phyloP scores from a whole-genome alignment of 2,329 filamentous ascomycete genomes.

The Xylariaceae sp. region DNA sequence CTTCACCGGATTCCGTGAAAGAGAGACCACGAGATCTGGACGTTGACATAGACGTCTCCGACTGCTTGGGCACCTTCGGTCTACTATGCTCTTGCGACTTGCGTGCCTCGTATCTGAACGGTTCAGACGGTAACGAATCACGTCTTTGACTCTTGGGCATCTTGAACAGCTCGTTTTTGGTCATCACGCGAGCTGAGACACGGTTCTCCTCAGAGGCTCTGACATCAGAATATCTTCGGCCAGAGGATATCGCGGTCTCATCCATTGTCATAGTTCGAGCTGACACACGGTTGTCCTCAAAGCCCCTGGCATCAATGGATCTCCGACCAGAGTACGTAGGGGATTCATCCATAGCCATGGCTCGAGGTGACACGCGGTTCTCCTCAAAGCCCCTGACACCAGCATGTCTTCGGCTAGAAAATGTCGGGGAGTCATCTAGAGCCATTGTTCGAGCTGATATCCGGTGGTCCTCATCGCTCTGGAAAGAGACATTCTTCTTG shows the following conservation, averaged over 20 bases:
- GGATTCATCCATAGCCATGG: too few relatives aligned
- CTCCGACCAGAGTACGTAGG: constrained; percentile 14
- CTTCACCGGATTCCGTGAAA: constrained; percentile 25
- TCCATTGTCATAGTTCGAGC: constrained; percentile 20
- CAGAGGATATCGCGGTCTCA: constrained; percentile 25
- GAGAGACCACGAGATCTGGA: constrained; percentile 6
- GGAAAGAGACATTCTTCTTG: too few relatives aligned
- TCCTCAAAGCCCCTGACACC: too few relatives aligned
- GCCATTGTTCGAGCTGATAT: too few relatives aligned
- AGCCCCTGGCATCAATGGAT: constrained; percentile 38
- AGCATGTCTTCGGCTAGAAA: too few relatives aligned
- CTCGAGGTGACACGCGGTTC: too few relatives aligned
- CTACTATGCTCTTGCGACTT: constrained; percentile 15
- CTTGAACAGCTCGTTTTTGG: constrained; percentile 1
- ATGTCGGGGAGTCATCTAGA: too few relatives aligned
- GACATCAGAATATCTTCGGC: constrained; percentile 39
- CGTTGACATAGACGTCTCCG: constrained; percentile 23
- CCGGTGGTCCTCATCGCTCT: too few relatives aligned
- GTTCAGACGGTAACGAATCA: constrained; percentile 1
- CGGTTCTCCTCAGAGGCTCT: constrained; percentile 36
- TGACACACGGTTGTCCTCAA: constrained; percentile 32
- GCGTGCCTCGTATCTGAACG: constrained; percentile 10
- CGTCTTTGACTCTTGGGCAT: constrained; percentile 6
- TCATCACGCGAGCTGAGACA: constrained; percentile 18
- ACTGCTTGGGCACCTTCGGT: constrained; percentile 29